Conservation (phyloP, 176 grass and related monocot species). For the Raddia distichophylla region DNA sequence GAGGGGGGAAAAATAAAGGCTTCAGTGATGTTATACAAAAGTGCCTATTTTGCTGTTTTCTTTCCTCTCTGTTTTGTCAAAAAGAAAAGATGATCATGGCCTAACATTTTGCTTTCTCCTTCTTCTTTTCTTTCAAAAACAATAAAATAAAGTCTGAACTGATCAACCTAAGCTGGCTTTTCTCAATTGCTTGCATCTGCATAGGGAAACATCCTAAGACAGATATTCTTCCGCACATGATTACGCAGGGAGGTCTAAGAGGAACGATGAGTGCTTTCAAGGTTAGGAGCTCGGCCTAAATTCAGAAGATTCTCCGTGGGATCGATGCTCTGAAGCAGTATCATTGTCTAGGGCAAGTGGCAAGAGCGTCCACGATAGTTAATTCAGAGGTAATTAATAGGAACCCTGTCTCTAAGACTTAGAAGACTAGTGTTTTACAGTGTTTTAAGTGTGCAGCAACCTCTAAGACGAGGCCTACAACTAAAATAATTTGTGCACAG, state of each 20-base stretch:
- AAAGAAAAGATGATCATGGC: conserved; percentile 21
- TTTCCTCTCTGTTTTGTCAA: conserved; percentile 26
- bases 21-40: conserved; percentile 32
- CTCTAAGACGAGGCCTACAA: no score
- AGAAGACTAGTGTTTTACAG: no score
- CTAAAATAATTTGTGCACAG: neutral
- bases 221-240: conserved; percentile 40
- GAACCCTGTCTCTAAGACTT: no score
- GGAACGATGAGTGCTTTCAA: conserved; percentile 33
- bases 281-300: conserved; percentile 44
- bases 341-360: conserved; percentile 25
- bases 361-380: neutral
- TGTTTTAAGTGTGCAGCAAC: no score
- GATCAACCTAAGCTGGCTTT: neutral
- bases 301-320: conserved; percentile 33
- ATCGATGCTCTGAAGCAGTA: neutral
- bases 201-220: conserved; percentile 45
- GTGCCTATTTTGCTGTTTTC: conserved; percentile 9
- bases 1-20: neutral
- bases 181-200: conserved; percentile 7
- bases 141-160: conserved; percentile 19
- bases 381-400: no score
- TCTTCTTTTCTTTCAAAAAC: neutral
- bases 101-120: conserved; percentile 25
- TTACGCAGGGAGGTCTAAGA: conserved; percentile 42